A percentile compares a stretch with the other conserved stretches of the same genome.
Evolutionary conservation across 768 basidiomycete genomes (phyloP).

Genomic region (Termitomyces eurrhizus): DNA sequence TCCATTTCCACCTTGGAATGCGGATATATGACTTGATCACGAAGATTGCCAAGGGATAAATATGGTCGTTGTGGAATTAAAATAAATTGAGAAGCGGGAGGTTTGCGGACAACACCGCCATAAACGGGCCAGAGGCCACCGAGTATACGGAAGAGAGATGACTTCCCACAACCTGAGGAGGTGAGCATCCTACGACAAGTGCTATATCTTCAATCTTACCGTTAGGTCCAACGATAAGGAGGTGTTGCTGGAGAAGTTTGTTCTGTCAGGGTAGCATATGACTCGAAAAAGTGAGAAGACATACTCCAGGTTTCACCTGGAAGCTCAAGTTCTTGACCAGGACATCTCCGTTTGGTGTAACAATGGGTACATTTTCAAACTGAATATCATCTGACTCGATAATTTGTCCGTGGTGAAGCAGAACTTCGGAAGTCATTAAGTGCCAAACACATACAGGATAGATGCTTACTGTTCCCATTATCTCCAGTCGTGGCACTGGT

Average conservation of each 20-base stretch:
- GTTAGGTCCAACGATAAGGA: constrained; percentile 93
- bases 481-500: constrained; percentile 69
- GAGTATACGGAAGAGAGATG: constrained; percentile 90
- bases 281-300: constrained; percentile 13
- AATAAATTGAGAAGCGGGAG: constrained; percentile 83
- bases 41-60: constrained; percentile 86
- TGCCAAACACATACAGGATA: not conserved
- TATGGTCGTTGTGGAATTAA: constrained; percentile 96
- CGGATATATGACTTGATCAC: constrained; percentile 97
- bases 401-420: constrained; percentile 73
- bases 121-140: constrained; percentile 92
- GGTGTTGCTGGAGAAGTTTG: constrained; percentile 61
- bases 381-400: constrained; percentile 85
- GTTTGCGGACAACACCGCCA: constrained; percentile 86
- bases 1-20: constrained; percentile 81
- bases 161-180: constrained; percentile 74
- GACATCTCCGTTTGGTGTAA: constrained; percentile 94
- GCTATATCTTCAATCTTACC: constrained; percentile 38
- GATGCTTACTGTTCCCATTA: constrained; percentile 66
- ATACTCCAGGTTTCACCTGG: constrained; percentile 81
- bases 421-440: constrained; percentile 41
- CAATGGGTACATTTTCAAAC: constrained; percentile 91
- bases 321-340: constrained; percentile 84
- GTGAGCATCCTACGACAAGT: not conserved
- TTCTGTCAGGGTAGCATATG: constrained; percentile 1